Evolutionary conservation across 2,329 filamentous ascomycete species (phyloP), one percentile per base, ranked within the genome.

Genomic region (Aspergillus phoenicis): DNA sequence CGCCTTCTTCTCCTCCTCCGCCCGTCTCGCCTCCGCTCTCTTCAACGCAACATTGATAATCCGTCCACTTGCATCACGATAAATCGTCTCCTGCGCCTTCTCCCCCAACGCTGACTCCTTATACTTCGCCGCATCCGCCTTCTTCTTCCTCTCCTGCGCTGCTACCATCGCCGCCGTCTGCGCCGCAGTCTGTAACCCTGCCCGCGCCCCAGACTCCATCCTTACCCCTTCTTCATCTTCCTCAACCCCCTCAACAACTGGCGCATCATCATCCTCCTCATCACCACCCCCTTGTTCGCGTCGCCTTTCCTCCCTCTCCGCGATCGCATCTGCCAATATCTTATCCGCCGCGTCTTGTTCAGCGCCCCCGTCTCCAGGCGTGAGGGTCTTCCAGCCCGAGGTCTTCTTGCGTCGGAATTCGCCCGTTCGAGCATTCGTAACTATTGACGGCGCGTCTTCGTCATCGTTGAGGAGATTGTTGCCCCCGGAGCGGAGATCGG

Each of bases 11-110:
- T 91, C 89, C 70, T 93, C 89, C 0, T 89, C 89, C 67, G 90
- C 91, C 53, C 87, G 85, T n/a, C 91, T 85, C 54, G 91, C 89
- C 75, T 97, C 93, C 20, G 92, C 93, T 24, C 93, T 86, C 76
- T 91, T 92, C 90, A 97, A 91, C 17, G 89, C 88, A 24, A 98
- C 86, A 71, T 99, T 96, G 65, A 99, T 93, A 58, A 96, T 89
- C n/a, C 93, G 86, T 11, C 95, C 95, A 3, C 91, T 95, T 10
- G 96, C 95, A 77, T 99, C 95, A 69, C 95, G 90, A 75, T 98
- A 97, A 24, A 97, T 93, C 0, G 94, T 96, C 77, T 97, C 92
- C 69, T 89, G 85, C 33, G 85, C 85, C 60, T 78, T 74, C 0
- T 74, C 78, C 51, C 75, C 75, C 47, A 76, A 74, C 38, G 68